These are phyloP conservation scores for Yamadazyma tumulicola DNA, from an alignment of 805 yeast species.

Conservation along the genomic window DNA sequence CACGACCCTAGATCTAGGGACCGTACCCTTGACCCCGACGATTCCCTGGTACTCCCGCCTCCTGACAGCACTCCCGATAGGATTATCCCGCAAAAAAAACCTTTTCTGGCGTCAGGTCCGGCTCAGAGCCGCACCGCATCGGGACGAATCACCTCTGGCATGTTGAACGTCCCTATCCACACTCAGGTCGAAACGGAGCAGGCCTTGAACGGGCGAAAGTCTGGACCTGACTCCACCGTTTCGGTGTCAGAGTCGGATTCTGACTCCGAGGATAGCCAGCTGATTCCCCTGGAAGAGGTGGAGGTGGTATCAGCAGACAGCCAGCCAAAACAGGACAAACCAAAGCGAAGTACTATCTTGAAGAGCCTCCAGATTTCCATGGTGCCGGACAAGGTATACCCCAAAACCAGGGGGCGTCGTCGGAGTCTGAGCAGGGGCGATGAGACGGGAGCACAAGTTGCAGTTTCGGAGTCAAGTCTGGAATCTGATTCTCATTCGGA, in stretches of 20 bases:
- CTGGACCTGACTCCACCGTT: not conserved
- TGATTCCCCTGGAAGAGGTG: not conserved
- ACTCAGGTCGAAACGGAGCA: conserved; percentile 23
- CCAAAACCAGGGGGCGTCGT: conserved; percentile 1
- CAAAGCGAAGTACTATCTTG: conserved; percentile 3
- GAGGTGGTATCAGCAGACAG: not conserved
- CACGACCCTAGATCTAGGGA: conserved; percentile 3
- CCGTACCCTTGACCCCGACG: not conserved
- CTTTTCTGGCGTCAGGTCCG: not conserved
- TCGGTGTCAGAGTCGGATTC: not conserved
- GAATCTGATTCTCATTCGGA: conserved; percentile 9
- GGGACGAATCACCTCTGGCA: conserved; percentile 39
- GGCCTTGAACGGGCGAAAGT: conserved; percentile 7
- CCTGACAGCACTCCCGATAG: conserved; percentile 20
- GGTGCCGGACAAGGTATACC: conserved; percentile 11
- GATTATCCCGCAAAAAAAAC: conserved; percentile 29
- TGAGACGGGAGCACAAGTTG: not conserved
- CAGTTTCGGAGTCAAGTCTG: conserved; percentile 2
- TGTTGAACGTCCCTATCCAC: conserved; percentile 34
- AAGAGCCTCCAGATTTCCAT: conserved; percentile 10
- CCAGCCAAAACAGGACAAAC: not conserved
- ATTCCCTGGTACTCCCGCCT: conserved; percentile 35
- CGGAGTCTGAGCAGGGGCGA: conserved; percentile 1
- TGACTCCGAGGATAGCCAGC: conserved; percentile 3
- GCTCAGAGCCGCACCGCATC: conserved; percentile 10